Conservation (phyloP, 2,329 filamentous ascomycete genomes). For the Trichoderma sp. region DNA sequence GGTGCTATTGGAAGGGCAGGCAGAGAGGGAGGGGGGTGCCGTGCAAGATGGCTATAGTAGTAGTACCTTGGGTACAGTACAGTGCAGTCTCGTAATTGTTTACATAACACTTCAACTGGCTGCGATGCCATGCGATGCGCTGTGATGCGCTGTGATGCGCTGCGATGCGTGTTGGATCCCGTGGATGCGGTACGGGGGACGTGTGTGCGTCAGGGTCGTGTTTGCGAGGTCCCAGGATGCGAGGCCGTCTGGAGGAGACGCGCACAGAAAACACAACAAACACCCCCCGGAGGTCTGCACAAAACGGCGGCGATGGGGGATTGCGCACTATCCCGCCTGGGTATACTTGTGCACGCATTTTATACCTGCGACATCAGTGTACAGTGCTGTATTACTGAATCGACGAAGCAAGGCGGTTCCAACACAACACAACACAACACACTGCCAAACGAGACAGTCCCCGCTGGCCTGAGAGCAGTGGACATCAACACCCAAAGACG, state of each 20-base stretch:
- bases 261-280: constrained; percentile 5
- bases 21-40: background rate
- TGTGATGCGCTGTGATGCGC: background rate
- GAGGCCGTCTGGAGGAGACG: constrained; percentile 7
- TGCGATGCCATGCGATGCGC: too few species aligned
- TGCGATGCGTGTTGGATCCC: constrained; percentile 2
- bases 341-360: background rate
- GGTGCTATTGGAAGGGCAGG: background rate
- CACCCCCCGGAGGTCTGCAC: background rate
- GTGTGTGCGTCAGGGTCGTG: constrained; percentile 11
- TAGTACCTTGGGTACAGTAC: background rate
- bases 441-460: constrained; percentile 13
- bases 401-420: constrained; percentile 7
- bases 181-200: background rate
- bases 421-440: constrained; percentile 8
- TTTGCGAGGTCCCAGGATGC: background rate
- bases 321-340: background rate
- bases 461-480: background rate
- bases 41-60: background rate
- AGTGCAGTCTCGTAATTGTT: constrained; percentile 10
- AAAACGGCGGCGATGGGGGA: background rate
- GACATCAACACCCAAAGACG: background rate
- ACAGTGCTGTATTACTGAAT: too few species aligned
- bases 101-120: constrained; percentile 4
- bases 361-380: too few species aligned